Evolutionary conservation across 2,329 filamentous ascomycete species (phyloP), one percentile per base, ranked within the genome.

Genomic region (Colletotrichum liriopes): DNA sequence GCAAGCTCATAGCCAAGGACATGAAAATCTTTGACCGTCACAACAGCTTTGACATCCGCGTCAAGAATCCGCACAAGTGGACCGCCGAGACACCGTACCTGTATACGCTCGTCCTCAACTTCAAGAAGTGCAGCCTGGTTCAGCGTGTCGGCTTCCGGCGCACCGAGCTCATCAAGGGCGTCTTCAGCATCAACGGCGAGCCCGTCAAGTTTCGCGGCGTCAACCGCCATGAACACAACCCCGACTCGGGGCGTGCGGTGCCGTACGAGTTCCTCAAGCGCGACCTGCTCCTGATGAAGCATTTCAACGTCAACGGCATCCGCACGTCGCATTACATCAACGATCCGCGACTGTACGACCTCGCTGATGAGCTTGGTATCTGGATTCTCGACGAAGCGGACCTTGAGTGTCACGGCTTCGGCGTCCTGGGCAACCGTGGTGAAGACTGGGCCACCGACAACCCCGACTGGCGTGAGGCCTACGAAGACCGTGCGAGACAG

Each of bases 161-260:
- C 8, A 85, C 91, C 0, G 89, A 92, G 74, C 84, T 93, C 51
- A 87, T 89, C 45, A 84, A 90, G 51, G 89, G 91, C 0, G 83
- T 92, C 37, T 86, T 93, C 74, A 86, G 86, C 60, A 88, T 94
- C 73, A 94, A 94, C 68, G 91, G 92, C 2, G 85, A 84, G 26
- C 86, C 89, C 0, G 86, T 94, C 66, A 88, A 92, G 18, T 85
- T 94, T 75, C 88, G 90, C 20, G 92, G 92, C 2, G 90, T 91
- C 7, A 94, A 94, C 76, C 86, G 92, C 43, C 92, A 94, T 74
- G 92, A 94, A 70, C 91, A 94, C 74, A 90, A 93, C 75, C 88
- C 91, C 0, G 82, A 86, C 67, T 87, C 86, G 6, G 91, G 92
- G 0, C 87, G 91, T 0, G 86, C 90, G 0, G 89, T 93, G 1